Evolutionary conservation across 2,329 filamentous ascomycete genomes (phyloP).

Genomic region (Aspergillus neoniger): DNA sequence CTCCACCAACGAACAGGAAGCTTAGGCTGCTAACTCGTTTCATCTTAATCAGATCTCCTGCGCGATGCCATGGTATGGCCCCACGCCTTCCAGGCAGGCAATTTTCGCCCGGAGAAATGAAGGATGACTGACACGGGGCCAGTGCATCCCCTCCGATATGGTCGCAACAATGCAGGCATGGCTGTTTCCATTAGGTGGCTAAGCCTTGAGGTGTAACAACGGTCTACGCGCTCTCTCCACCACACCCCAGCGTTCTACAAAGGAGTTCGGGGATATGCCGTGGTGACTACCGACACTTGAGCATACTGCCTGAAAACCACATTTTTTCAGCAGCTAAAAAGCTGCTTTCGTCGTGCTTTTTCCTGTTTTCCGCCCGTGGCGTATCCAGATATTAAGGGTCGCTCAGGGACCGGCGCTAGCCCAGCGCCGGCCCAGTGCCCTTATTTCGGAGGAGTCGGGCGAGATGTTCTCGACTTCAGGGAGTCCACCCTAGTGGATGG

Average conservation of each 20-base stretch:
- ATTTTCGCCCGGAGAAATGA: slow-evolving; percentile 10
- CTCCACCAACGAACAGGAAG: slow-evolving; percentile 11
- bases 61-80: slow-evolving; percentile 7
- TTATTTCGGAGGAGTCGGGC: slow-evolving; percentile 1
- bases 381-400: slow-evolving; percentile 6
- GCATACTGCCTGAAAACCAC: not conserved
- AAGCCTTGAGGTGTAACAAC: slow-evolving; percentile 7
- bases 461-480: slow-evolving; percentile 7
- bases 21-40: slow-evolving; percentile 7
- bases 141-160: not conserved
- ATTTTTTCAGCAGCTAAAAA: not conserved
- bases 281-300: not conserved
- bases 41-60: slow-evolving; percentile 7
- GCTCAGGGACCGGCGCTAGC: slow-evolving; percentile 4
- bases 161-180: not conserved
- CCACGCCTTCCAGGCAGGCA: slow-evolving; percentile 1
- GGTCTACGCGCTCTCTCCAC: not conserved
- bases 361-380: not conserved
- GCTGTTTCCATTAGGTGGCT: slow-evolving; percentile 4
- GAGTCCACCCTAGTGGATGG: slow-evolving; percentile 8
- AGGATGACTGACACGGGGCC: slow-evolving; percentile 6
- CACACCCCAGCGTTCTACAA: not conserved
- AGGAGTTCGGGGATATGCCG: not conserved
- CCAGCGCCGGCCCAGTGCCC: slow-evolving; percentile 3
- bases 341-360: not conserved